phyloP scores from a whole-genome alignment of 2,329 filamentous ascomycete species.

The Tolypocladium album region DNA sequence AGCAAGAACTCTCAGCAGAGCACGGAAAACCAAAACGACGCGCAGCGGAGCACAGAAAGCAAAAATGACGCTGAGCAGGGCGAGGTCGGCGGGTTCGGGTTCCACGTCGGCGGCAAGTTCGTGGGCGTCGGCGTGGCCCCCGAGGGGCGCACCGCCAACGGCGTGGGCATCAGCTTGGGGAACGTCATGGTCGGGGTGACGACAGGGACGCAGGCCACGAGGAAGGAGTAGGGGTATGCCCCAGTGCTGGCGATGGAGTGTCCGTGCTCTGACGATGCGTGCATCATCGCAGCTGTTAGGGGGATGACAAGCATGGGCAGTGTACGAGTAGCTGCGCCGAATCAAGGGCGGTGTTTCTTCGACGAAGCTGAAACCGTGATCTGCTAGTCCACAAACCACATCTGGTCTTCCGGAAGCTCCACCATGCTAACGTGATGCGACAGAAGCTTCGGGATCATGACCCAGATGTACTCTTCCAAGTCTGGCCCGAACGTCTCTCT shows the following conservation, averaged over 20 bases:
- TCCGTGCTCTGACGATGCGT: too few species aligned
- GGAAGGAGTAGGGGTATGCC: too few species aligned
- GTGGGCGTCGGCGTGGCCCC: neutral
- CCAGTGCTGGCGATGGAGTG: too few species aligned
- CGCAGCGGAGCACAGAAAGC: neutral
- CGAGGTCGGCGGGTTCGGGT: neutral
- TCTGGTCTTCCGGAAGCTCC: slow-evolving; percentile 2
- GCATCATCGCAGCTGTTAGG: too few species aligned
- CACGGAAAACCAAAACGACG: neutral
- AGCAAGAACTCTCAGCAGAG: neutral
- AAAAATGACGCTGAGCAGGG: neutral
- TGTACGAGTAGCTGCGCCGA: too few species aligned
- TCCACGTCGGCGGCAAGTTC: neutral
- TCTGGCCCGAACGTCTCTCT: slow-evolving; percentile 5
- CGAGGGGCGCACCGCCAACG: neutral
- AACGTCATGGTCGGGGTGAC: neutral
- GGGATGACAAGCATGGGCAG: too few species aligned
- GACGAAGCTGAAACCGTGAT: too few species aligned
- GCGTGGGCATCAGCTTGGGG: neutral
- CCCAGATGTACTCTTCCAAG: slow-evolving; percentile 9
- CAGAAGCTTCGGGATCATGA: slow-evolving; percentile 7
- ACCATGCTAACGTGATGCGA: slow-evolving; percentile 4
- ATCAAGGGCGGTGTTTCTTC: too few species aligned
- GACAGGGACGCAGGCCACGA: neutral
- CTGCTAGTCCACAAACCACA: slow-evolving; percentile 7